These are phyloP conservation scores for Fusarium sp. DNA, from an alignment of 2,329 filamentous ascomycete genomes.

Conservation along the genomic window DNA sequence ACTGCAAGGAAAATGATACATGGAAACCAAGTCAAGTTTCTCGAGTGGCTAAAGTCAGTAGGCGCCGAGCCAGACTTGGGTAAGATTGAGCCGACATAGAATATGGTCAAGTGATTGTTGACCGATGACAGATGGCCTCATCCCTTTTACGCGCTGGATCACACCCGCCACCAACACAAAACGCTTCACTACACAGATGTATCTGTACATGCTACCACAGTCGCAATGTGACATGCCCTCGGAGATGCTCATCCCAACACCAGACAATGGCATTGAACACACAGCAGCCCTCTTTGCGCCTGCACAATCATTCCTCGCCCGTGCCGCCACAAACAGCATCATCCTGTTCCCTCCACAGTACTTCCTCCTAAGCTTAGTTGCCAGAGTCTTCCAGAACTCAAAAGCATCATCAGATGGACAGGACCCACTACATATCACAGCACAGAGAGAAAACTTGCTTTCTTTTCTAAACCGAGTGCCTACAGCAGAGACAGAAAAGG, in stretches of 20 bases:
- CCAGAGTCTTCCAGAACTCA: slow-evolving; percentile 61
- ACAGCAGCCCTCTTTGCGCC: slow-evolving; percentile 84
- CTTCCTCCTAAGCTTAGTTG: slow-evolving; percentile 74
- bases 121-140: slow-evolving; percentile 64
- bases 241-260: slow-evolving; percentile 72
- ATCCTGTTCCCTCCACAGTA: slow-evolving; percentile 93
- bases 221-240: slow-evolving; percentile 46
- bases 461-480: slow-evolving; percentile 62
- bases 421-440: slow-evolving; percentile 53
- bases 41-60: slow-evolving; percentile 68
- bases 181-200: slow-evolving; percentile 96
- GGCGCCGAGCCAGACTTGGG: slow-evolving; percentile 75
- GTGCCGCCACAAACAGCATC: slow-evolving; percentile 73
- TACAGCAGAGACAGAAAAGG: slow-evolving; percentile 56
- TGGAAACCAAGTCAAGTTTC: slow-evolving; percentile 71
- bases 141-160: slow-evolving; percentile 92
- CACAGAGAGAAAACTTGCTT: slow-evolving; percentile 65
- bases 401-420: slow-evolving; percentile 42
- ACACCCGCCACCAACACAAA: slow-evolving; percentile 79
- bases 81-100: slow-evolving; percentile 48
- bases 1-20: slow-evolving; percentile 77
- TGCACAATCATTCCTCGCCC: slow-evolving; percentile 74
- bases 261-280: slow-evolving; percentile 74
- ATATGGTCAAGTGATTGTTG: background rate
- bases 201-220: slow-evolving; percentile 85